phyloP scores from a whole-genome alignment of 2,329 filamentous ascomycete genomes.

The Leptoxyphium fumago region DNA sequence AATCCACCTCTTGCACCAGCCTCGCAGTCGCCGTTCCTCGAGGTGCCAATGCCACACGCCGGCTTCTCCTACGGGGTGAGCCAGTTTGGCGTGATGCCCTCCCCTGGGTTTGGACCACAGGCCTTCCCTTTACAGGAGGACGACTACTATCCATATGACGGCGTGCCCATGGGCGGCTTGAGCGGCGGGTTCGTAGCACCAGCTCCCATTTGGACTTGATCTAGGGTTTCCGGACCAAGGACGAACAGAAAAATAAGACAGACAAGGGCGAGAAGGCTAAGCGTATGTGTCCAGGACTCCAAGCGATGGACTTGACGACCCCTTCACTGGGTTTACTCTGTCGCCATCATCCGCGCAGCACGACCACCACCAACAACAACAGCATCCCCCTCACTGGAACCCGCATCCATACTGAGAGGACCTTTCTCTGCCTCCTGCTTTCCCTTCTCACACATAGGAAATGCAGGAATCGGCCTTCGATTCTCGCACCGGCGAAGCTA shows the following conservation, averaged over 20 bases:
- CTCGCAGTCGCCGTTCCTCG: slow-evolving; percentile 23
- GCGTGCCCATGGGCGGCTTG: slow-evolving; percentile 11
- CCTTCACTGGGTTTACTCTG: background rate
- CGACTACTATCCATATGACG: slow-evolving; percentile 19
- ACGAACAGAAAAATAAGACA: slow-evolving; percentile 7
- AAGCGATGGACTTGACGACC: slow-evolving; percentile 2
- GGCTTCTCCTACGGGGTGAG: slow-evolving; percentile 17
- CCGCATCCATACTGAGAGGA: no score
- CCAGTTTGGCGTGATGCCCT: slow-evolving; percentile 19
- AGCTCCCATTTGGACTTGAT: slow-evolving; percentile 20
- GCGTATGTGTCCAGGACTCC: slow-evolving; percentile 13
- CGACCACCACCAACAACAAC: no score
- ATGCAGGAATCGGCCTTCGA: no score
- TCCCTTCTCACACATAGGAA: no score
- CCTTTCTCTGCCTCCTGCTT: no score
- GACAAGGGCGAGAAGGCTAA: background rate
- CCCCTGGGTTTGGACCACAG: slow-evolving; percentile 18
- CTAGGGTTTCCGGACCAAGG: slow-evolving; percentile 5
- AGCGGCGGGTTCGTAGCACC: slow-evolving; percentile 21
- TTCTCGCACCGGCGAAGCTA: no score
- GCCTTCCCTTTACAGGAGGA: slow-evolving; percentile 25
- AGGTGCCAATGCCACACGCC: slow-evolving; percentile 23
- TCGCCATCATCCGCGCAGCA: no score
- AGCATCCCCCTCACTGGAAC: background rate
- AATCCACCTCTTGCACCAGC: slow-evolving; percentile 16